Base-by-base conservation (phyloP, 2,329 filamentous ascomycete species). In the Chaetomium sp. region DNA sequence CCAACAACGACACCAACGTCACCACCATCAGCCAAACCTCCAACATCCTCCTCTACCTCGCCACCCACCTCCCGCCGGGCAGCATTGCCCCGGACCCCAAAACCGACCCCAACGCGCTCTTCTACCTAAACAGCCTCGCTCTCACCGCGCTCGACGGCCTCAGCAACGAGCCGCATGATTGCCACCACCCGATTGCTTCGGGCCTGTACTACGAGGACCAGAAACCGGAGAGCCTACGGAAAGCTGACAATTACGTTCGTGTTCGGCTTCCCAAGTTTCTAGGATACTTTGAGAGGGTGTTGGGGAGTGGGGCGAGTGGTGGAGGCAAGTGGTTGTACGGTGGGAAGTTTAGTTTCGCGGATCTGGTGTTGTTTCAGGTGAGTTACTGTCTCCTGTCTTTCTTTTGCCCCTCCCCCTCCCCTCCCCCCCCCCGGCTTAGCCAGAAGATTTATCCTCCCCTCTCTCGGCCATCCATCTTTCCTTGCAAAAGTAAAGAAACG, bases 31-130 rank as follows among this genome's bases (percentile, higher is more conserved):
- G 72, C 66, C 88, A 92, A 71, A 87, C 85, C 1, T 76, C 87
- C 40, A 88, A 85, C 67, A 90, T 92, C 63, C 74, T 91, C 12
- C 69, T 83, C 6, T 92, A 91, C 68, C 74, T 92, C 0, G 86
- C 79, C 0, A 77, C 78, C 0, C 77, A 73, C 53, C 72, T 88
- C 0, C 80, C 79, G 0, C 74, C 19, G 19, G 19, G 19, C 19
- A 27, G 19, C 19, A 27, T 90, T 1, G 77, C 76, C 0, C 75
- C 76, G 1, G 60, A 68, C 14, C 69, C 68, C 2, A 67, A 70
- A 3, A 76, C 75, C 1, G 68, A 70, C 50, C 64, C 64, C 6
- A 68, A 72, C 37, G 80, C 73, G 4, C 69, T 79, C 46, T 85
- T 79, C 59, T 76, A 79, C 54, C 73, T 89, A 59, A 83, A 88